phyloP scores from a whole-genome alignment of 768 basidiomycete genomes.

The Rhodotorula kratochvilovae region DNA sequence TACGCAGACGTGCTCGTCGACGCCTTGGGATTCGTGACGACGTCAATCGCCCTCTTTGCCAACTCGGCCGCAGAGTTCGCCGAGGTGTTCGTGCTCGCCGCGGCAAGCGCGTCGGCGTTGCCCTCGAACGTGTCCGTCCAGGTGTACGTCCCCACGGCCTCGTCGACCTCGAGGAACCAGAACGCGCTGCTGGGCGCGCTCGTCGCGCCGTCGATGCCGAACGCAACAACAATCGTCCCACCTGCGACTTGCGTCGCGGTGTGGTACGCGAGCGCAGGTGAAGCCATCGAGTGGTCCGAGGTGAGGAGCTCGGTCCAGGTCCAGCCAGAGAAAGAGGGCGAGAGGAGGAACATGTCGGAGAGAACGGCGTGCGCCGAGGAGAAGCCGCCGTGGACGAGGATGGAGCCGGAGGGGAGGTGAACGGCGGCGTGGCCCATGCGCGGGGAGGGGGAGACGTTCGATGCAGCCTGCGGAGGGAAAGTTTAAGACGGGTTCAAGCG shows the following conservation, averaged over 20 bases:
- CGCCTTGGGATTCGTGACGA: constrained; percentile 29
- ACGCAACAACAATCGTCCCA: constrained; percentile 36
- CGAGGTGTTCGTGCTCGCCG: too few species aligned
- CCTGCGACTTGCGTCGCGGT: constrained; percentile 11
- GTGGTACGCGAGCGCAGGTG: constrained; percentile 37
- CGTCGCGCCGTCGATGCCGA: constrained; percentile 31
- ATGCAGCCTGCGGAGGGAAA: not conserved
- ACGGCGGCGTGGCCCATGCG: constrained; percentile 38
- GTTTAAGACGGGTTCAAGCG: not conserved
- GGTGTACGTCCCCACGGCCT: constrained; percentile 9
- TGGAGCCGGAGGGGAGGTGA: constrained; percentile 10
- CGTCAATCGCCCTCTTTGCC: constrained; percentile 2
- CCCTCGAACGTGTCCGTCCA: constrained; percentile 25
- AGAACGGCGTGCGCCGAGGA: constrained; percentile 2
- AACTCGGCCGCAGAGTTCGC: not conserved
- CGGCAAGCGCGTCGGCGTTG: not conserved
- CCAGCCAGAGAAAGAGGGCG: constrained; percentile 20
- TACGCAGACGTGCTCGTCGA: not conserved
- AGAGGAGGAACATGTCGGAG: constrained; percentile 23
- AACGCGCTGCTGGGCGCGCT: constrained; percentile 14
- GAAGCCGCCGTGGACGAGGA: constrained; percentile 41
- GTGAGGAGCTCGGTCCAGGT: constrained; percentile 17
- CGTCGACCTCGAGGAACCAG: constrained; percentile 37
- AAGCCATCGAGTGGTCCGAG: constrained; percentile 8
- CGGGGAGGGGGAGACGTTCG: constrained; percentile 14